Evolutionary conservation across 2,329 filamentous ascomycete genomes (phyloP).

Genomic region (Talaromyces sp.): DNA sequence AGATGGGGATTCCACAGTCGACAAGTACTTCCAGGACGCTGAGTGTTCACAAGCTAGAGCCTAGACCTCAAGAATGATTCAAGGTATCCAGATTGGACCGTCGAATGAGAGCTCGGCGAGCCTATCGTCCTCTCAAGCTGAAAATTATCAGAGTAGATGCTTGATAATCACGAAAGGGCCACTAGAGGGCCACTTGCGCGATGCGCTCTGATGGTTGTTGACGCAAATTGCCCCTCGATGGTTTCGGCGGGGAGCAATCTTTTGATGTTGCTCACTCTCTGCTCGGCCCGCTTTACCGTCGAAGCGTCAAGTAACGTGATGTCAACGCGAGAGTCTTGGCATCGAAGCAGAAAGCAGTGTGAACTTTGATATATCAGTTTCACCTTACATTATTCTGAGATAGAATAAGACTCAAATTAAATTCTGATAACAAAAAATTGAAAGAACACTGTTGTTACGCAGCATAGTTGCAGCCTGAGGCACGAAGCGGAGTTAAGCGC

Average conservation of each 20-base stretch:
- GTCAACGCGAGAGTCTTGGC: neutral
- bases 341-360: neutral
- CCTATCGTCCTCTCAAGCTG: neutral
- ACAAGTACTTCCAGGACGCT: neutral
- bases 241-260: conserved; percentile 6
- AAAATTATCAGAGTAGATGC: neutral
- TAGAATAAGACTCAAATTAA: neutral
- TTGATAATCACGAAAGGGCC: conserved; percentile 1
- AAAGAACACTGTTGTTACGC: neutral
- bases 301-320: neutral
- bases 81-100: neutral
- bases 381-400: neutral
- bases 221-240: conserved; percentile 12
- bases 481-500: neutral
- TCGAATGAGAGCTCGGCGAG: neutral
- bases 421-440: neutral
- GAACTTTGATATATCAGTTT: neutral
- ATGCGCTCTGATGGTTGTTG: conserved; percentile 10
- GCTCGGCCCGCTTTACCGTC: neutral
- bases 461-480: neutral
- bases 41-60: neutral
- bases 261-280: neutral
- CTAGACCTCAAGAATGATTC: neutral
- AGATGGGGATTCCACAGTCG: neutral
- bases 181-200: conserved; percentile 9